phyloP scores from a whole-genome alignment of 495 filamentous ascomycete species.

The Elasticomyces elasticus region DNA sequence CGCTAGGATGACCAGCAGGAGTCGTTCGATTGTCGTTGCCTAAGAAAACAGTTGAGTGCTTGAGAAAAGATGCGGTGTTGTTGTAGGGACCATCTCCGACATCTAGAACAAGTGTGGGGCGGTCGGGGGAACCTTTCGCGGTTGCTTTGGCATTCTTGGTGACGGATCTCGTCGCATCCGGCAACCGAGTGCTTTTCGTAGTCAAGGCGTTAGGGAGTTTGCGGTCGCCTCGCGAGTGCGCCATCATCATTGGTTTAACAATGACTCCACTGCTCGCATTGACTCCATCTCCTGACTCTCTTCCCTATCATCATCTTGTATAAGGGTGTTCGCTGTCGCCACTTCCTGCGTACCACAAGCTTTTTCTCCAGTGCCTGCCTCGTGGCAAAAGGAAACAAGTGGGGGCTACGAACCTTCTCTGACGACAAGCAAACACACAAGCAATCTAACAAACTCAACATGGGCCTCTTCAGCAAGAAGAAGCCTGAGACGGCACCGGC shows the following conservation, averaged over 20 bases:
- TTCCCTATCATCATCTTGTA: background rate
- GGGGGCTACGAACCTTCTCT: background rate
- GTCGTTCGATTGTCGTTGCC: background rate
- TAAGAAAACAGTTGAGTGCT: background rate
- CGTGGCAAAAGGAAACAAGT: background rate
- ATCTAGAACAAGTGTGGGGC: no score
- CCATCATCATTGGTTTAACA: background rate
- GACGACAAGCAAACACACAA: background rate
- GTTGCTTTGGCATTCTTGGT: no score
- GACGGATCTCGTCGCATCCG: no score
- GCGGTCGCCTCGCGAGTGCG: background rate
- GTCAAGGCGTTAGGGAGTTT: background rate
- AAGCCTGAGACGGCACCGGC: background rate
- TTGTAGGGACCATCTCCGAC: no score
- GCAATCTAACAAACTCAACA: constrained; percentile 1
- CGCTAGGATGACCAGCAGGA: background rate
- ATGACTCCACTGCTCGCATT: background rate
- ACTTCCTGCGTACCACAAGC: background rate
- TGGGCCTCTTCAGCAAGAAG: constrained; percentile 19
- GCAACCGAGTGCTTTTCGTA: background rate
- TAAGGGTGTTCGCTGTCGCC: background rate
- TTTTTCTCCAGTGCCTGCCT: background rate
- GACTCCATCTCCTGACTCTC: background rate
- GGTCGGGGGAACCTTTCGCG: no score
- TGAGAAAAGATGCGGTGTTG: no score